Conservation (phyloP, 2,329 filamentous ascomycete species). For the Penicillium sp. region DNA sequence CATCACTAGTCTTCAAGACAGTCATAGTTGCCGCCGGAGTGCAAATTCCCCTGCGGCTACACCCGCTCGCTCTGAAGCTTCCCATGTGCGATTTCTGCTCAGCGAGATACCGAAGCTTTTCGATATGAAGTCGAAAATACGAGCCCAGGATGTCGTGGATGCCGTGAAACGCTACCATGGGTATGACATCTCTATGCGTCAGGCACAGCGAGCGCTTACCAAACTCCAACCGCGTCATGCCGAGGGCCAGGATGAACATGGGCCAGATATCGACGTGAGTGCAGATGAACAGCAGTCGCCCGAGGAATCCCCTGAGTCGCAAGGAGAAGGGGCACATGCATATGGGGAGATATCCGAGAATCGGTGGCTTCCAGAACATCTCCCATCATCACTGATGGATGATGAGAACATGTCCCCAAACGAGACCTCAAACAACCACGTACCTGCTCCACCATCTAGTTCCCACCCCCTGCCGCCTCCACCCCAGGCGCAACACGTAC, state of each 20-base stretch:
- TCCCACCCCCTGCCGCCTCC: conserved; percentile 24
- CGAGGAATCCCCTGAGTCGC: conserved; percentile 28
- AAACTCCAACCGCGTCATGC: conserved; percentile 35
- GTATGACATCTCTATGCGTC: conserved; percentile 42
- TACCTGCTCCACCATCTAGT: conserved; percentile 21
- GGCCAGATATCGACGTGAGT: conserved; percentile 25
- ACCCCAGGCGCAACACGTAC: conserved; percentile 22
- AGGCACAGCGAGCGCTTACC: conserved; percentile 41
- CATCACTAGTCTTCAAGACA: conserved; percentile 42
- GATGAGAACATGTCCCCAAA: conserved; percentile 25
- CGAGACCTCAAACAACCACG: conserved; percentile 23
- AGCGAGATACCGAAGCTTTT: conserved; percentile 43
- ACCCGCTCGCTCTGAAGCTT: conserved; percentile 42
- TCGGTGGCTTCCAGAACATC: conserved; percentile 35
- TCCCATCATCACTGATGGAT: conserved; percentile 31
- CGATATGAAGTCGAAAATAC: conserved; percentile 39
- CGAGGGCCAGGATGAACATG: conserved; percentile 24
- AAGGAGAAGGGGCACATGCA: conserved; percentile 24
- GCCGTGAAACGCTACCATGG: conserved; percentile 44
- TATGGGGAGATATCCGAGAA: conserved; percentile 32
- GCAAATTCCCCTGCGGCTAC: conserved; percentile 31
- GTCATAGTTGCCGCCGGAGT: conserved; percentile 38
- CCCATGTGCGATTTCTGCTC: conserved; percentile 42
- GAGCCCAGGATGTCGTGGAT: conserved; percentile 41
- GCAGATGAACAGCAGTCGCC: conserved; percentile 29